phyloP scores from a whole-genome alignment of 495 filamentous ascomycete genomes.

The Aspergillus sclerotiicarbonarius region DNA sequence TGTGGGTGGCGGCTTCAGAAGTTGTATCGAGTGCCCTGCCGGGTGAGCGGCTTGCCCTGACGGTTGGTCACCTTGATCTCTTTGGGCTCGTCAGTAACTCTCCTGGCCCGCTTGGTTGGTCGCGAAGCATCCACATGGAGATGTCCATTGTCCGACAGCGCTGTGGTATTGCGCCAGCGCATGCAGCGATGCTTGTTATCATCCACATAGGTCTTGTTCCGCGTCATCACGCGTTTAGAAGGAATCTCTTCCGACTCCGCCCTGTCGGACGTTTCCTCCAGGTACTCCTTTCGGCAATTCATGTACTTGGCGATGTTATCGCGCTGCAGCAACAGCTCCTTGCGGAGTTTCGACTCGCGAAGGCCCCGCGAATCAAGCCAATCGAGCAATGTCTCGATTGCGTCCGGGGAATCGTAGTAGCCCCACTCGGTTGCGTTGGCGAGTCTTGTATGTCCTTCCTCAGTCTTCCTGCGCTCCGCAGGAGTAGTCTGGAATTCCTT shows the following conservation, averaged over 20 bases:
- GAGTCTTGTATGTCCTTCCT: constrained; percentile 81
- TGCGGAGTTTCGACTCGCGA: constrained; percentile 79
- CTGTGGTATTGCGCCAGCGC: constrained; percentile 77
- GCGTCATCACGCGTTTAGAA: constrained; percentile 71
- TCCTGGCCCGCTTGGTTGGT: constrained; percentile 59
- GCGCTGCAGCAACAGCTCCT: constrained; percentile 76
- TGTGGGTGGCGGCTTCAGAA: constrained; percentile 21
- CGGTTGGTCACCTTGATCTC: constrained; percentile 45
- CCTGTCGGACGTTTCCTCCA: constrained; percentile 53
- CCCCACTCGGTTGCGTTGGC: constrained; percentile 82
- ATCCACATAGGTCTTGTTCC: constrained; percentile 67
- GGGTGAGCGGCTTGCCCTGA: constrained; percentile 47
- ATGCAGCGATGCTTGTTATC: constrained; percentile 68
- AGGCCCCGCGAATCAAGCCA: constrained; percentile 86
- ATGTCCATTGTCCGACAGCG: constrained; percentile 73
- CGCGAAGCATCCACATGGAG: constrained; percentile 76
- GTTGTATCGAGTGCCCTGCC: constrained; percentile 49
- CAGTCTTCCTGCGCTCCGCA: constrained; percentile 77
- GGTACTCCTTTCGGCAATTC: constrained; percentile 70
- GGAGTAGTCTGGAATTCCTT: constrained; percentile 75
- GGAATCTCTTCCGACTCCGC: constrained; percentile 55
- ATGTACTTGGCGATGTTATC: constrained; percentile 78
- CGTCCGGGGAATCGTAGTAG: constrained; percentile 76
- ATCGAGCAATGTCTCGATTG: constrained; percentile 71
- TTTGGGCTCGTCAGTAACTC: constrained; percentile 43